Conservation (phyloP, 768 basidiomycete genomes). For the Lactifluus volemus region DNA sequence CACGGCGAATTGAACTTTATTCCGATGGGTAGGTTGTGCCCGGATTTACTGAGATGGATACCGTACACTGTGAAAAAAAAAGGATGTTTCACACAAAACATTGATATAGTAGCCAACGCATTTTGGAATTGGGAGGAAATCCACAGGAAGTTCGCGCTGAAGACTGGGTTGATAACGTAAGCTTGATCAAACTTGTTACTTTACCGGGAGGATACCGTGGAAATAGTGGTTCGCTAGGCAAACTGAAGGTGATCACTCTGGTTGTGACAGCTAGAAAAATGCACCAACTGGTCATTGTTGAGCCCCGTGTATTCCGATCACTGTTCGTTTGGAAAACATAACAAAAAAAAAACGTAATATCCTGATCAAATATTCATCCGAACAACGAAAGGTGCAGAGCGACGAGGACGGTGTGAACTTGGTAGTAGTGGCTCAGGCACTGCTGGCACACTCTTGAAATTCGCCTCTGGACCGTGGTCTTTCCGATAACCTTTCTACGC, state of each 20-base stretch:
- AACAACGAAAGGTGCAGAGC: neutral
- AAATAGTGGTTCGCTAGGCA: too few relatives aligned
- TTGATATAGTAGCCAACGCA: too few relatives aligned
- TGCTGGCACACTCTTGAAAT: neutral
- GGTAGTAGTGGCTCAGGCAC: neutral
- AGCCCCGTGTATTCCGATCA: too few relatives aligned
- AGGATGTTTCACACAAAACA: too few relatives aligned
- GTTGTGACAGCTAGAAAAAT: too few relatives aligned
- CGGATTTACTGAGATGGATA: neutral
- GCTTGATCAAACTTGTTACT: neutral
- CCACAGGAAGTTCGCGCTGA: too few relatives aligned
- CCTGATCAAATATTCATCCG: neutral
- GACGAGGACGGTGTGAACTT: neutral
- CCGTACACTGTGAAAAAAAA: neutral
- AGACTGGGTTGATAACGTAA: neutral
- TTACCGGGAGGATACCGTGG: too few relatives aligned
- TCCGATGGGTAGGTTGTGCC: neutral
- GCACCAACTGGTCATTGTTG: too few relatives aligned
- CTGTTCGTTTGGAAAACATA: too few relatives aligned
- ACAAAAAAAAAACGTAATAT: neutral
- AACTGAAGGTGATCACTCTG: too few relatives aligned
- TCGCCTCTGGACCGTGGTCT: neutral
- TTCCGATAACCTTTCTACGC: neutral
- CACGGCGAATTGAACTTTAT: neutral
- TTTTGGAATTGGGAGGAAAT: too few relatives aligned